A percentile compares a stretch with the other conserved stretches of the same genome.
Evolutionary conservation across 108 stramenopile species (phyloP).

Genomic region (Parmales sp.): DNA sequence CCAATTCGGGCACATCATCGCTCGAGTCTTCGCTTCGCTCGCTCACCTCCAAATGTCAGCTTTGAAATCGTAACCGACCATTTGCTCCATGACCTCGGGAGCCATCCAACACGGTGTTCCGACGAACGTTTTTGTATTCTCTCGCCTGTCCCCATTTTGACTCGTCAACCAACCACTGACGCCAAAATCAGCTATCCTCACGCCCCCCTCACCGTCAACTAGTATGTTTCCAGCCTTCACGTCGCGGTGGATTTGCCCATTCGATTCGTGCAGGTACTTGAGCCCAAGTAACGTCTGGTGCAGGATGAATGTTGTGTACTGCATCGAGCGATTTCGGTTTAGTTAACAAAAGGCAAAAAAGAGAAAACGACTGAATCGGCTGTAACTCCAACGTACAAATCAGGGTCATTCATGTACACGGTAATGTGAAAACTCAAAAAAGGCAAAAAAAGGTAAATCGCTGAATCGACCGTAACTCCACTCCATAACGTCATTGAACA

Average conservation of each 20-base stretch:
- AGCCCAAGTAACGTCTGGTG: slow-evolving; percentile 77
- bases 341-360: no score
- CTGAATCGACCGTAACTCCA: no score
- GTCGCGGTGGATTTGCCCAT: slow-evolving; percentile 91
- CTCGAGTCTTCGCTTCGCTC: no score
- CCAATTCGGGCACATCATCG: no score
- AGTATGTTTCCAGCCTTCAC: slow-evolving; percentile 84
- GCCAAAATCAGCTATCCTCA: slow-evolving; percentile 93
- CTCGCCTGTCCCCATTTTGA: slow-evolving; percentile 52
- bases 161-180: slow-evolving; percentile 76
- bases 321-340: slow-evolving; percentile 42
- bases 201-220: slow-evolving; percentile 33
- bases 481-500: no score
- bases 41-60: slow-evolving; percentile 99
- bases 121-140: slow-evolving; percentile 78
- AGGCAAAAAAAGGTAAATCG: no score
- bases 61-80: slow-evolving; percentile 89
- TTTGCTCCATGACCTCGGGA: slow-evolving; percentile 95
- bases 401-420: no score
- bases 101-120: slow-evolving; percentile 88
- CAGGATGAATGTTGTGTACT: slow-evolving; percentile 74
- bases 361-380: no score
- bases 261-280: slow-evolving; percentile 87
- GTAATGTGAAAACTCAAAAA: no score
- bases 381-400: no score